phyloP scores from a whole-genome alignment of 495 filamentous ascomycete genomes.

The Aspergillus ellipticus region DNA sequence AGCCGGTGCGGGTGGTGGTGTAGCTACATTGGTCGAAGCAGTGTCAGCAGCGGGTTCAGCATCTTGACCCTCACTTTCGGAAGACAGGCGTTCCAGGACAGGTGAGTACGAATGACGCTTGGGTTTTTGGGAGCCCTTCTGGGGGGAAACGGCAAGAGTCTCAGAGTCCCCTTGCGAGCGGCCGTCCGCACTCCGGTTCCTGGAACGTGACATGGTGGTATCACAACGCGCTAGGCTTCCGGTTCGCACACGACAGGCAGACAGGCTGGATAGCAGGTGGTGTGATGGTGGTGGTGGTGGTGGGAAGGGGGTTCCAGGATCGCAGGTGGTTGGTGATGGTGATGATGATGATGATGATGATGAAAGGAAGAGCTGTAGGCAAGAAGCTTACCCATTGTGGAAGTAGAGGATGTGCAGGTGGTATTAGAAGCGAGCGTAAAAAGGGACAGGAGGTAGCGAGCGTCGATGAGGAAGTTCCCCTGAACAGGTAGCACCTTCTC shows the following conservation, averaged over 20 bases:
- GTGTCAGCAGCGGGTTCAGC: constrained; percentile 28
- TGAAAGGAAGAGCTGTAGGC: constrained; percentile 7
- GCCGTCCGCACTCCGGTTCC: constrained; percentile 16
- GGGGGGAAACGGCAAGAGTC: constrained; percentile 5
- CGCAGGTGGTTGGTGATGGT: neutral
- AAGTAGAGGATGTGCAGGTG: constrained; percentile 18
- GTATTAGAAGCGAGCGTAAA: constrained; percentile 26
- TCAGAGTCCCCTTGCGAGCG: constrained; percentile 14
- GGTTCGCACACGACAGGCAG: constrained; percentile 2
- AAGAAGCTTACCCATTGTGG: constrained; percentile 44
- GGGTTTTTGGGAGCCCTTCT: constrained; percentile 1
- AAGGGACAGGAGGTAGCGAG: constrained; percentile 21
- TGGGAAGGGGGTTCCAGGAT: constrained; percentile 5
- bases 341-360: too few relatives aligned
- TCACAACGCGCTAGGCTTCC: constrained; percentile 12
- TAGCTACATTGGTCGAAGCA: constrained; percentile 30
- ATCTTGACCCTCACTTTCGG: constrained; percentile 13
- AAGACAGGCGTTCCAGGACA: constrained; percentile 8
- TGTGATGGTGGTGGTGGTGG: too few relatives aligned
- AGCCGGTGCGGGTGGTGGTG: constrained; percentile 29
- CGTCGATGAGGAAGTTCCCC: constrained; percentile 31
- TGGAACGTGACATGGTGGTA: constrained; percentile 14
- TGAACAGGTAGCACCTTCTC: constrained; percentile 25
- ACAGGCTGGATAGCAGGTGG: neutral
- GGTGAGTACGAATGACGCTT: constrained; percentile 17